Evolutionary conservation across 2,329 filamentous ascomycete genomes (phyloP).

Genomic region (Orbilia brochopaga): DNA sequence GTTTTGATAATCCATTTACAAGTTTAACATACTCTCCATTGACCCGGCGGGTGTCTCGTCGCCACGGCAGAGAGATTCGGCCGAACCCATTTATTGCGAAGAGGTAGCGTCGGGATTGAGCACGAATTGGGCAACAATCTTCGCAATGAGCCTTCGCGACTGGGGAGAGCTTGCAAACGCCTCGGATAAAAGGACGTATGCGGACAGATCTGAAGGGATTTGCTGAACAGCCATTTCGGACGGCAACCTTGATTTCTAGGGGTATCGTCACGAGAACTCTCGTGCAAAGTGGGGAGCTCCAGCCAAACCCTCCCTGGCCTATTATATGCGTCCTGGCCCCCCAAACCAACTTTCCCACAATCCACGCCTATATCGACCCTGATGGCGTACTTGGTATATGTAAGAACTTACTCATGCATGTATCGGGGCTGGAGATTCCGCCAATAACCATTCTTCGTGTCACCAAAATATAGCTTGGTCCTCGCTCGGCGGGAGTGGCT

Average conservation of each 20-base stretch:
- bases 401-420: no score
- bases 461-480: no score
- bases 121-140: conserved; percentile 1
- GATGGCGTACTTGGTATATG: no score
- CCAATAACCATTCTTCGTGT: conserved; percentile 10
- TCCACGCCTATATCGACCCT: no score
- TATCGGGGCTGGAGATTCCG: conserved; percentile 20
- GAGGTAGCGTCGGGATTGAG: not conserved
- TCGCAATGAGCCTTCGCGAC: not conserved
- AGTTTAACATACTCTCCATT: not conserved
- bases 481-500: conserved; percentile 29
- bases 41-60: not conserved
- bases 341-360: no score
- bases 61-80: not conserved
- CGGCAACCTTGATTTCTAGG: not conserved
- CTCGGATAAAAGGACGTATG: not conserved
- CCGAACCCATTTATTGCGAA: not conserved
- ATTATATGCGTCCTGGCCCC: no score
- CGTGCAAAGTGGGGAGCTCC: not conserved
- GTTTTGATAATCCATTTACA: no score
- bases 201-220: not conserved
- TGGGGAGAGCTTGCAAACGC: not conserved
- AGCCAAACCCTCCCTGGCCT: no score
- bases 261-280: not conserved
- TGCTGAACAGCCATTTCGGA: not conserved